These are phyloP conservation scores for Dothideomycetidae sp. DNA, from an alignment of 2,329 filamentous ascomycete species.

Conservation along the genomic window DNA sequence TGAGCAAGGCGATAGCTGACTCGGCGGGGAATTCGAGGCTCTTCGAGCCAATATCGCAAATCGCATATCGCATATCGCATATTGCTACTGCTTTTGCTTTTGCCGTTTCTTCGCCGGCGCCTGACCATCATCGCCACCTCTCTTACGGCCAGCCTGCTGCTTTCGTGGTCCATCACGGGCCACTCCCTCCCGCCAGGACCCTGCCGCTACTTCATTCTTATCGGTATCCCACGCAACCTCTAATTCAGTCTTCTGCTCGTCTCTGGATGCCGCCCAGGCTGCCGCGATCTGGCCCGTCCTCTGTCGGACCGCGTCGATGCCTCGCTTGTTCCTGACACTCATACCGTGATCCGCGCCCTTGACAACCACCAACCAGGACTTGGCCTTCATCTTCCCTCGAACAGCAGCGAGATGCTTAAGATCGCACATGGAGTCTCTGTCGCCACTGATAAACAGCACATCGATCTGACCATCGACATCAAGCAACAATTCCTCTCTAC, in stretches of 20 bases:
- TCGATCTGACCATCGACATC: constrained; percentile 19
- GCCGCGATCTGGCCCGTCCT: constrained; percentile 23
- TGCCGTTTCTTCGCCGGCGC: background rate
- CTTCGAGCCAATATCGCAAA: too few species aligned
- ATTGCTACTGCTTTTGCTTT: too few species aligned
- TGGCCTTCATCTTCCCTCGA: constrained; percentile 25
- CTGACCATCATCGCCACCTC: too few species aligned
- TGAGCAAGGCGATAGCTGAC: too few species aligned
- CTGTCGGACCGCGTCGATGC: constrained; percentile 19
- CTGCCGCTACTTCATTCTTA: constrained; percentile 10
- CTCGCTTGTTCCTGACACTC: constrained; percentile 20
- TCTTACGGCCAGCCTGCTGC: too few species aligned
- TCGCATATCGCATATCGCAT: too few species aligned
- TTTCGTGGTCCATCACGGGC: too few species aligned
- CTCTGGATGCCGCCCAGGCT: constrained; percentile 20
- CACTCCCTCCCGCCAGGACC: constrained; percentile 10
- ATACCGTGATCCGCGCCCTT: constrained; percentile 29
- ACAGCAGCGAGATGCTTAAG: constrained; percentile 19
- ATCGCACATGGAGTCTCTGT: constrained; percentile 24
- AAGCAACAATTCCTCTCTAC: constrained; percentile 27
- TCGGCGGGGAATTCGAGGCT: too few species aligned
- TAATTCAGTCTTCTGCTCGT: constrained; percentile 12
- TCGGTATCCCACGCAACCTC: constrained; percentile 12
- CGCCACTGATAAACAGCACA: constrained; percentile 29
- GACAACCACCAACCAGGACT: constrained; percentile 24